phyloP scores from a whole-genome alignment of 352 stramenopile genomes.

The Achlya hypogyna region DNA sequence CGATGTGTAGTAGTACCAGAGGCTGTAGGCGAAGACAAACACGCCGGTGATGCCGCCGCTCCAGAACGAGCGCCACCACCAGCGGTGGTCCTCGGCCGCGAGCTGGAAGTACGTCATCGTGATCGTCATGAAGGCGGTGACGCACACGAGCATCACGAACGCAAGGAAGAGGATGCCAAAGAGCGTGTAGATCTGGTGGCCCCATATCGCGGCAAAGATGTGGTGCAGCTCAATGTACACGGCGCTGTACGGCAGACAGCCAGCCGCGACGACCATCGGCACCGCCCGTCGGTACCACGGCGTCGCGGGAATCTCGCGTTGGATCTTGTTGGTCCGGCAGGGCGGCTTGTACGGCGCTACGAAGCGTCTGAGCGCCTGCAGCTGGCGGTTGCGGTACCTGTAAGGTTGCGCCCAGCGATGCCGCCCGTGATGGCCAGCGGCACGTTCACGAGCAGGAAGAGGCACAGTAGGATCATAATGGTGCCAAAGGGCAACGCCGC shows the following conservation, averaged over 20 bases:
- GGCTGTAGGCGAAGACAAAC: slow-evolving; percentile 94
- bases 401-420: slow-evolving; percentile 91
- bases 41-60: slow-evolving; percentile 91
- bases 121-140: slow-evolving; percentile 96
- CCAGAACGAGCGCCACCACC: slow-evolving; percentile 96
- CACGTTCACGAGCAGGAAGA: slow-evolving; percentile 90
- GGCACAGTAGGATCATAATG: slow-evolving; percentile 90
- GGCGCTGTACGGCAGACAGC: slow-evolving; percentile 94
- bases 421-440: slow-evolving; percentile 91
- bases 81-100: slow-evolving; percentile 92
- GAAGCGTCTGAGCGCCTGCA: background rate
- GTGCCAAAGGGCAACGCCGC: slow-evolving; percentile 93
- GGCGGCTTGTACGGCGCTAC: slow-evolving; percentile 81
- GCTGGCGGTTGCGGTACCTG: slow-evolving; percentile 28
- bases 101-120: slow-evolving; percentile 97
- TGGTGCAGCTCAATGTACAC: slow-evolving; percentile 99
- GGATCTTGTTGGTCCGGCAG: slow-evolving; percentile 94
- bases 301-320: slow-evolving; percentile 88
- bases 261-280: slow-evolving; percentile 88
- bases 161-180: slow-evolving; percentile 96
- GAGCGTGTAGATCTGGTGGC: slow-evolving; percentile 97
- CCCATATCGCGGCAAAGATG: slow-evolving; percentile 97
- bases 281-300: slow-evolving; percentile 81
- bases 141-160: slow-evolving; percentile 93
- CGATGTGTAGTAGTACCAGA: slow-evolving; percentile 93